phyloP scores from a whole-genome alignment of 1,284 basidiomycete species.

The Schizopora paradoxa region DNA sequence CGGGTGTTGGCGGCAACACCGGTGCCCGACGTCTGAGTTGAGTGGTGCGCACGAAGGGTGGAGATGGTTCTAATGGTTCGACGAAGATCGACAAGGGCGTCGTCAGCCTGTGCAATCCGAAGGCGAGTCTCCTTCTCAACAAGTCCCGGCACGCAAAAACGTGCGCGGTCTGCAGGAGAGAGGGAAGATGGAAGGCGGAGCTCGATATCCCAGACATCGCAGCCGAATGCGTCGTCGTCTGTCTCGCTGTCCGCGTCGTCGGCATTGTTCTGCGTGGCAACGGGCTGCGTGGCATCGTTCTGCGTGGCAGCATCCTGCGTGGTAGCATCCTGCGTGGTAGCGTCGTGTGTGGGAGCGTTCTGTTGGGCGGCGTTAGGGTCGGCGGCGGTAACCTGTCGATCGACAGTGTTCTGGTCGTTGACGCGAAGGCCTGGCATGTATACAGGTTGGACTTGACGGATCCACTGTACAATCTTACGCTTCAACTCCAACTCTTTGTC shows the following conservation, averaged over 20 bases:
- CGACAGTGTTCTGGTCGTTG: too few species aligned
- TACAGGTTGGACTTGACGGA: background rate
- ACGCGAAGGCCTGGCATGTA: background rate
- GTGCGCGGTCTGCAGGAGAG: background rate
- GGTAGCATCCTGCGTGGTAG: too few species aligned
- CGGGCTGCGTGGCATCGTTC: too few species aligned
- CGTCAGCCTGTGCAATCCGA: constrained; percentile 5
- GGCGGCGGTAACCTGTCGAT: too few species aligned
- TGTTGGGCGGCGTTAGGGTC: too few species aligned
- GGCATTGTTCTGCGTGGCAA: background rate
- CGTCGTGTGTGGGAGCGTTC: too few species aligned
- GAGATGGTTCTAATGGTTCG: constrained; percentile 1
- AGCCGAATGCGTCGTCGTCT: background rate
- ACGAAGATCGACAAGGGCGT: constrained; percentile 4
- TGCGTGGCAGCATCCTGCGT: too few species aligned
- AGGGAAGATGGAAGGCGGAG: background rate
- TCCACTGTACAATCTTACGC: background rate
- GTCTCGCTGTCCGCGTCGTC: background rate
- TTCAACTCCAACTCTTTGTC: background rate
- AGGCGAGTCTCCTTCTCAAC: background rate
- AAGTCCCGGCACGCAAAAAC: background rate
- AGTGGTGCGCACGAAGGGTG: constrained; percentile 2
- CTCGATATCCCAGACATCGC: background rate
- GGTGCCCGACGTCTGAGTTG: background rate
- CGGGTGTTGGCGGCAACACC: background rate